Conservation (phyloP, 75 land plant species). For the Selaginella moellendorffii region DNA sequence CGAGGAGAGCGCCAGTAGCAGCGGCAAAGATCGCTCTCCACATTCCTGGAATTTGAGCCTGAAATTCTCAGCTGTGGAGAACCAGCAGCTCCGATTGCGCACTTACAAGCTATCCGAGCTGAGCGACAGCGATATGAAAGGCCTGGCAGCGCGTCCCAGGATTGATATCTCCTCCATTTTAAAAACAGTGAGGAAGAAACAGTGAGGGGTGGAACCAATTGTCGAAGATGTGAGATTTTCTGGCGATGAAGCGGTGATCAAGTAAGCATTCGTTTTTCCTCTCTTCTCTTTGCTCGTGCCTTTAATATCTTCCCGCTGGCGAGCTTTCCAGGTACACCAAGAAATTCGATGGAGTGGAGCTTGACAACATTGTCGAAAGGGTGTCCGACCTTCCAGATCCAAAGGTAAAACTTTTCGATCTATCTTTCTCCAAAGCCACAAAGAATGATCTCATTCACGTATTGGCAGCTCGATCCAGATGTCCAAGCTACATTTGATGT, state of each 20-base stretch:
- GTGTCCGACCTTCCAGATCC: slow-evolving; percentile 86
- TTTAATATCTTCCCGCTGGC: too few species aligned
- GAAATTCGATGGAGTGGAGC: slow-evolving; percentile 60
- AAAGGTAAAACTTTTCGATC: slow-evolving; percentile 31
- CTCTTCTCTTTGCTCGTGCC: too few species aligned
- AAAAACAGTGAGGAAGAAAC: slow-evolving; percentile 54
- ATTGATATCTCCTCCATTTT: slow-evolving; percentile 92
- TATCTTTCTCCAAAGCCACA: background rate
- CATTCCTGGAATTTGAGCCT: too few species aligned
- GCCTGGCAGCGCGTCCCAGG: slow-evolving; percentile 81
- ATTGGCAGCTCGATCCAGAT: slow-evolving; percentile 62
- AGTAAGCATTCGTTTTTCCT: slow-evolving; percentile 47
- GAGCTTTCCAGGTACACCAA: slow-evolving; percentile 66
- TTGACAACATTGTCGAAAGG: slow-evolving; percentile 49
- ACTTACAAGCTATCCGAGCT: slow-evolving; percentile 43
- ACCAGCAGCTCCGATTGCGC: background rate
- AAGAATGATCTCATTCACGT: background rate
- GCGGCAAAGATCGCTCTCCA: too few species aligned
- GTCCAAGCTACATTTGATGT: slow-evolving; percentile 86
- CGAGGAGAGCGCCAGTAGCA: too few species aligned
- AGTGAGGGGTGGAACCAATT: slow-evolving; percentile 93
- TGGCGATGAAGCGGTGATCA: slow-evolving; percentile 82
- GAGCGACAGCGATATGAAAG: slow-evolving; percentile 29
- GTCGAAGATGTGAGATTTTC: slow-evolving; percentile 69
- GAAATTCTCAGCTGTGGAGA: background rate